Evolutionary conservation across 2,329 filamentous ascomycete species (phyloP).

Genomic region (Nigrospora osmanthi): DNA sequence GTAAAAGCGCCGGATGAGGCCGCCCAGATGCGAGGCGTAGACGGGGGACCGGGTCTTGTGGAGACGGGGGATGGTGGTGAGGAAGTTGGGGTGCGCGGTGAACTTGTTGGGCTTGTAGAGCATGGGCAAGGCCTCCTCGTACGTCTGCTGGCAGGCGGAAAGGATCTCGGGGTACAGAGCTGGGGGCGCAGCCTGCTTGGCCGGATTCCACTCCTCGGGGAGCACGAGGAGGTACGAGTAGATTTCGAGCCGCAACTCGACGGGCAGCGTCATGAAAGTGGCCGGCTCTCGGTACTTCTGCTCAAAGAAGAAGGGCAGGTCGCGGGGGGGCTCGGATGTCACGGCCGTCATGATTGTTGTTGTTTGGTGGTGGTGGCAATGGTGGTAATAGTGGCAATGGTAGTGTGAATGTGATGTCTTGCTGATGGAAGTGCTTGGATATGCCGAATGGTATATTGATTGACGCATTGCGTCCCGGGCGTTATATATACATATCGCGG

Average conservation of each 20-base stretch:
- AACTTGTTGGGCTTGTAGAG: slow-evolving; percentile 37
- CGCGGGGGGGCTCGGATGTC: no score
- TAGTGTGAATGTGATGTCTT: no score
- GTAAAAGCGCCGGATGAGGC: slow-evolving; percentile 29
- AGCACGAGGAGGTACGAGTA: slow-evolving; percentile 33
- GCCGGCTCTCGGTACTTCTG: background rate
- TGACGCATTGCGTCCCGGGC: no score
- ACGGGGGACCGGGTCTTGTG: slow-evolving; percentile 18
- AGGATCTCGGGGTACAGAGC: slow-evolving; percentile 30
- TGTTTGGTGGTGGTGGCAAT: no score
- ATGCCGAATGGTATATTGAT: no score
- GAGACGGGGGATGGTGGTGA: slow-evolving; percentile 32
- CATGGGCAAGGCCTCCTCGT: slow-evolving; percentile 30
- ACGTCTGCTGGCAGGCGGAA: slow-evolving; percentile 28
- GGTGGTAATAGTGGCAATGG: no score
- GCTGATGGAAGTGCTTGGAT: no score
- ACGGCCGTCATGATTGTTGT: no score
- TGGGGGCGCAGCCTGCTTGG: slow-evolving; percentile 5
- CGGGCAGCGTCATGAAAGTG: slow-evolving; percentile 30
- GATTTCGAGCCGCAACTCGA: slow-evolving; percentile 38
- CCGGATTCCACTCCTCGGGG: slow-evolving; percentile 8
- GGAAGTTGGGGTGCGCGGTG: slow-evolving; percentile 29
- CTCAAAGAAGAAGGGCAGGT: no score
- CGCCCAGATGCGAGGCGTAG: slow-evolving; percentile 12
- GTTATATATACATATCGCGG: no score